phyloP scores from a whole-genome alignment of 2,329 filamentous ascomycete genomes.

The Fusarium anguioides region DNA sequence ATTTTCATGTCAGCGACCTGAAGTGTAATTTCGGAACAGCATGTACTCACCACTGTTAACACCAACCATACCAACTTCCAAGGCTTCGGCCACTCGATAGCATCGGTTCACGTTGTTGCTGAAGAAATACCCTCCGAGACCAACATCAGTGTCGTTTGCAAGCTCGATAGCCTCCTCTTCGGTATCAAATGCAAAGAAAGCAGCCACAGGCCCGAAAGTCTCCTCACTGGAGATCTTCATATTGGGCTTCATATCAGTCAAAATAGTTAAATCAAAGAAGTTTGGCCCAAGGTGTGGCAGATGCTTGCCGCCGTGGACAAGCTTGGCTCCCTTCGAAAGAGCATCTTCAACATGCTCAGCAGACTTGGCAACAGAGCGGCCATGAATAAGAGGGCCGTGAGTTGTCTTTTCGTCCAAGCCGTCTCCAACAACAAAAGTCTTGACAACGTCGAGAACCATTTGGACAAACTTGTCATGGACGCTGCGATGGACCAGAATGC shows the following conservation, averaged over 20 bases:
- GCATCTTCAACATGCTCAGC: conserved; percentile 72
- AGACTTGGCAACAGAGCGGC: conserved; percentile 71
- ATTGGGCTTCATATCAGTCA: conserved; percentile 72
- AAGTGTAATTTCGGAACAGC: no score
- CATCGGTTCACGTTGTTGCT: conserved; percentile 56
- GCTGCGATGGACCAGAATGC: conserved; percentile 68
- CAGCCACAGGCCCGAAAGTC: conserved; percentile 78
- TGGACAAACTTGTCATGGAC: conserved; percentile 68
- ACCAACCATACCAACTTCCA: conserved; percentile 59
- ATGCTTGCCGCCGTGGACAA: conserved; percentile 67
- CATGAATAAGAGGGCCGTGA: conserved; percentile 73
- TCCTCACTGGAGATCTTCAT: conserved; percentile 76
- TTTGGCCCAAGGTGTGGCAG: conserved; percentile 71
- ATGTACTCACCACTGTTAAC: conserved; percentile 46
- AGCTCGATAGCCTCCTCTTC: conserved; percentile 75
- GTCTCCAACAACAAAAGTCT: conserved; percentile 66
- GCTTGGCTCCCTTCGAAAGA: conserved; percentile 67
- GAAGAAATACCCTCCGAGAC: conserved; percentile 79
- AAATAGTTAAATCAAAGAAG: conserved; percentile 76
- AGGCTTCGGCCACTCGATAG: conserved; percentile 57
- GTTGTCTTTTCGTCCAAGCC: conserved; percentile 67
- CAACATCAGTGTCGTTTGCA: conserved; percentile 74
- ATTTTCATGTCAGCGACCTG: conserved; percentile 28
- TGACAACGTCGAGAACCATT: conserved; percentile 63
- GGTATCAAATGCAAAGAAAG: conserved; percentile 74